Evolutionary conservation across 2,329 filamentous ascomycete species (phyloP).

Genomic region (Calonectria hawksworthii): DNA sequence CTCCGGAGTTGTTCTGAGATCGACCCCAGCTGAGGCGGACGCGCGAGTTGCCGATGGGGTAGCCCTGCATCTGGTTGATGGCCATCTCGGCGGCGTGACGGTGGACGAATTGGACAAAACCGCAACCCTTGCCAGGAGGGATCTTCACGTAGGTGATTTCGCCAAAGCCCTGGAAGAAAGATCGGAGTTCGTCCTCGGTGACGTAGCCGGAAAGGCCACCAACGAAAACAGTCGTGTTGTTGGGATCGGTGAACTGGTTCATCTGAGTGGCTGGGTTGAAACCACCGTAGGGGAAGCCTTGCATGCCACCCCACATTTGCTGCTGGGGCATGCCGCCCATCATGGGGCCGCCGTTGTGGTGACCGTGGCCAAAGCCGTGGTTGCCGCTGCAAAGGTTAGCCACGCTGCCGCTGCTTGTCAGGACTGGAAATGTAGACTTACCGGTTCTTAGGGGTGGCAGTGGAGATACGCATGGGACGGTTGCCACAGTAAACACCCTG

Average conservation of each 20-base stretch:
- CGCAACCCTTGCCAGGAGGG: slow-evolving; percentile 97
- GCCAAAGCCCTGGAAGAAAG: slow-evolving; percentile 99
- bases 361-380: slow-evolving; percentile 57
- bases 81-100: slow-evolving; percentile 99
- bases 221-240: slow-evolving; percentile 99
- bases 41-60: slow-evolving; percentile 98
- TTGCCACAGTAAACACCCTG: slow-evolving; percentile 99
- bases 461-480: slow-evolving; percentile 97
- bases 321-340: slow-evolving; percentile 61
- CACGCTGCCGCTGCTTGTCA: not conserved
- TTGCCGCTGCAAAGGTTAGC: slow-evolving; percentile 48
- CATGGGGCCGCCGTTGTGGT: slow-evolving; percentile 61
- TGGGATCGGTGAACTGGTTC: slow-evolving; percentile 99
- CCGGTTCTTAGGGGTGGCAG: slow-evolving; percentile 96
- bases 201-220: slow-evolving; percentile 97
- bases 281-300: slow-evolving; percentile 55
- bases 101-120: slow-evolving; percentile 99
- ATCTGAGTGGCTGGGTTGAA: slow-evolving; percentile 73
- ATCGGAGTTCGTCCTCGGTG: slow-evolving; percentile 98
- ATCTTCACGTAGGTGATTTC: slow-evolving; percentile 99
- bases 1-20: slow-evolving; percentile 98
- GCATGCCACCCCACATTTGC: slow-evolving; percentile 58
- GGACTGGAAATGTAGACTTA: slow-evolving; percentile 46
- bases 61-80: slow-evolving; percentile 99
- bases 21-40: slow-evolving; percentile 98